Evolutionary conservation across 2,329 filamentous ascomycete genomes (phyloP), one percentile per base, ranked within the genome.

Genomic region (Aspergillus brunneoviolaceus): DNA sequence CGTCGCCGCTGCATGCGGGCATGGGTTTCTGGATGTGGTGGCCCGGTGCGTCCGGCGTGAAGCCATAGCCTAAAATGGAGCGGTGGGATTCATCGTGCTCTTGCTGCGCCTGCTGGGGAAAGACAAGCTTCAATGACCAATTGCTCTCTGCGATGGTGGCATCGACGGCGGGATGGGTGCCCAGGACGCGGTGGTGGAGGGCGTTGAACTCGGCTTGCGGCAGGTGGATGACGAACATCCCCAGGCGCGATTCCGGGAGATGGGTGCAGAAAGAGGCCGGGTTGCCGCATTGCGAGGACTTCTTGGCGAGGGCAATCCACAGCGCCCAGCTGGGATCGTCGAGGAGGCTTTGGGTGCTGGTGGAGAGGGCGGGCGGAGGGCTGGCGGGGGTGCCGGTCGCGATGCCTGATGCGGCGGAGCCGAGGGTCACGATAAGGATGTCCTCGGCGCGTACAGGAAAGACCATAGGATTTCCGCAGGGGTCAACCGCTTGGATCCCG

Each of bases 1-100:
- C 78, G 55, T 69, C 64, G 0, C 77, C 79, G 1, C 74, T 73
- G 59, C 78, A 80, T 21, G 71, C 65, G 7, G 70, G 60, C 76
- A 80, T 79, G 7, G 74, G 69, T 62, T 80, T 80, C 58, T 74
- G 67, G 47, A 78, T 67, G 59, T 68, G 75, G 60, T 76, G 69
- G 6, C 78, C 77, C 2, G 64, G 54, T 42, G 67, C 62, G 16
- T 73, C 71, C 1, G 77, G 75, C n/a, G 74, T 71, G n/a, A 79
- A 69, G 2, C 72, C 73, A 57, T 77, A 79, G 5, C 77, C 76
- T 77, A 77, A 79, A 49, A 79, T 49, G 25, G 21, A 21, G 12
- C 21, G 25, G 45, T 2, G 1, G 42, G 33, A 33, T 4, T 29
- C 16, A 12, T n/a, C 27, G 5, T 12, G 9, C 33, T 35, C 11